Percentiles rank a stretch among this genome's conserved stretches.
phyloP scores from a whole-genome alignment of 148 eudicot species.

The Diospyros lotus region DNA sequence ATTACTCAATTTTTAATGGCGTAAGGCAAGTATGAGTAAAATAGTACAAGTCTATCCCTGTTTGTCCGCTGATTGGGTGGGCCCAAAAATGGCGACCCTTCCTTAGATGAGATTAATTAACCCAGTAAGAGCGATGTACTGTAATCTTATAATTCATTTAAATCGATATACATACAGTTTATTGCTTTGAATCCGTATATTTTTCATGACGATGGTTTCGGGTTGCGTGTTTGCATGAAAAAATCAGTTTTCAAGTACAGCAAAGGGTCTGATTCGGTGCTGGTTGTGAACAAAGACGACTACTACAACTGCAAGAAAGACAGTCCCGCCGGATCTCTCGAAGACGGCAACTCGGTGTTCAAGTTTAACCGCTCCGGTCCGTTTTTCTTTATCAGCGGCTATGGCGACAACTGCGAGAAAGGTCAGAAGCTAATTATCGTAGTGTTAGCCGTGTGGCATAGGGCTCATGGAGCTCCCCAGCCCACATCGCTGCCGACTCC shows the following conservation, averaged over 20 bases:
- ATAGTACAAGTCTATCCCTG: no score
- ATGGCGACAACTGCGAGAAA: constrained; percentile 34
- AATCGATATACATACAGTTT: neutral
- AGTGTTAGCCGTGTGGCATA: constrained; percentile 40
- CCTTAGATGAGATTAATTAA: neutral
- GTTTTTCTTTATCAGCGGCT: constrained; percentile 63
- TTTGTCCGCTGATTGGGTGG: no score
- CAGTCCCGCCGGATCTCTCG: constrained; percentile 29
- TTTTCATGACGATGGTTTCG: no score
- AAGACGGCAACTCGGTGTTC: constrained; percentile 38
- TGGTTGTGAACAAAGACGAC: constrained; percentile 49
- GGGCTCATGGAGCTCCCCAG: no score
- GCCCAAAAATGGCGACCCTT: no score
- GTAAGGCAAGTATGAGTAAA: no score
- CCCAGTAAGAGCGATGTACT: no score
- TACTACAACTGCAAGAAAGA: constrained; percentile 39
- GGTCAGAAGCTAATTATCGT: constrained; percentile 48
- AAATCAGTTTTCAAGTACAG: constrained; percentile 52
- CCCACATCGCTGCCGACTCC: neutral
- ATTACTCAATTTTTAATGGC: no score
- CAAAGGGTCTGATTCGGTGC: constrained; percentile 47
- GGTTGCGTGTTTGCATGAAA: no score
- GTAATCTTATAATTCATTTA: neutral
- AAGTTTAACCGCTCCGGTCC: constrained; percentile 46
- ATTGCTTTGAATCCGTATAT: neutral